Evolutionary conservation across 2,329 filamentous ascomycete species (phyloP), one percentile per base, ranked within the genome.

Genomic region (Ophiostoma perfectum): DNA sequence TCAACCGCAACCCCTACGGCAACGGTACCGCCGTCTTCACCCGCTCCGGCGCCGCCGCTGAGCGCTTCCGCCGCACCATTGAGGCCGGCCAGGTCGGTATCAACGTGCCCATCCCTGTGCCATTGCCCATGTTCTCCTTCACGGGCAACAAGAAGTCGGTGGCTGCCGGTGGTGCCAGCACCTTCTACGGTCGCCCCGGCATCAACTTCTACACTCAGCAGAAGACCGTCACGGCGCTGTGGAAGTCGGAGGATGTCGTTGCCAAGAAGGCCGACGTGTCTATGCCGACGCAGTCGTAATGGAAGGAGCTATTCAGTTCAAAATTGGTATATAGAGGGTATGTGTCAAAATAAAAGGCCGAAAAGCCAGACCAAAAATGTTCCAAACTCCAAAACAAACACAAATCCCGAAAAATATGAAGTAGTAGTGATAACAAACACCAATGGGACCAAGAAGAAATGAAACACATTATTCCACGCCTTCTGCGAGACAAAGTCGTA

Each of bases 151-250:
- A 99, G 88, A 93, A 90, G 85, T 92, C 88, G 75, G 84, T 98
- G 68, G 95, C 94, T 0, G 95, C 94, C 68, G 93, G 93, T 66
- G 94, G 95, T 70, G 90, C 91, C 47, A 96, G 87, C 81, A 96
- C 93, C 16, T 98, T 99, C 78, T 99, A 99, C 80, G 95, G 94
- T 73, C 90, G 91, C 79, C 92, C 93, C 0, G 95, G 94, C 38
- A 80, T 99, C 77, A 88, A 90, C 77, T 99, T 99, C 78, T 98
- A 96, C 80, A 99, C 94, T 3, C 94, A 98, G 81, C 86, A 90
- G 76, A 98, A 99, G 90, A 98, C 95, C 2, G 95, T 99, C 64
- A 99, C 95, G 66, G 90, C 92, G 73, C 81, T 96, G 77, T 99
- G 95, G 95, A 87, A 87, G 75, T 87, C 85, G 71, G 88, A 93